Conservation (phyloP, 768 basidiomycete genomes). For the Termitomyces sp. region DNA sequence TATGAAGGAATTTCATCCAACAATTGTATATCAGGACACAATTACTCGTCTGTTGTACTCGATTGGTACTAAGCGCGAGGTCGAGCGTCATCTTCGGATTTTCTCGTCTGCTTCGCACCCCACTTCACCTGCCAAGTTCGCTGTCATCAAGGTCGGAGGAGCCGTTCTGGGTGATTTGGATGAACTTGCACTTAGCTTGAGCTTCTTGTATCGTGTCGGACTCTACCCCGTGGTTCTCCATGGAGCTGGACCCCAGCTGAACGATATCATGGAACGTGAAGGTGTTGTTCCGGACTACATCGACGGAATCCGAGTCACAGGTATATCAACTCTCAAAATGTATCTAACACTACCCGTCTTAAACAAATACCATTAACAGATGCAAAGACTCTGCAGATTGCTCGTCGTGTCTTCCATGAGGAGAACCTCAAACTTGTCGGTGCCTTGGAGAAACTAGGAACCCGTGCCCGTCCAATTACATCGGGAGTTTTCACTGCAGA, state of each 20-base stretch:
- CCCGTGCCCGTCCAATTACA: conserved; percentile 95
- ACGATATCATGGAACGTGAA: conserved; percentile 87
- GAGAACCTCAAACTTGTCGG: conserved; percentile 94
- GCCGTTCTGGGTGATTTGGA: conserved; percentile 90
- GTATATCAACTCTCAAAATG: conserved; percentile 34
- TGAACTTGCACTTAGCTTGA: conserved; percentile 90
- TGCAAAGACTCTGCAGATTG: conserved; percentile 89
- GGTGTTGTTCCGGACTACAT: conserved; percentile 96
- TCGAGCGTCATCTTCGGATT: conserved; percentile 96
- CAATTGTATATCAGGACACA: conserved; percentile 61
- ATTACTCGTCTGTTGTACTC: conserved; percentile 96
- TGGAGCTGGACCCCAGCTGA: conserved; percentile 93
- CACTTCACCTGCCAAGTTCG: conserved; percentile 89
- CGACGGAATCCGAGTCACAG: conserved; percentile 95
- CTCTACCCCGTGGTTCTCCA: conserved; percentile 98
- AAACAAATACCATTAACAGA: conserved; percentile 43
- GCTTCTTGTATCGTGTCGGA: conserved; percentile 94
- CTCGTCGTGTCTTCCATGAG: conserved; percentile 93
- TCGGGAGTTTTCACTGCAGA: conserved; percentile 97
- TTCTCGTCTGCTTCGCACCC: conserved; percentile 92
- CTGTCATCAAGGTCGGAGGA: conserved; percentile 97
- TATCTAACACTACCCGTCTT: neutral
- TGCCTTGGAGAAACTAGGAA: conserved; percentile 91
- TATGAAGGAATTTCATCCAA: neutral
- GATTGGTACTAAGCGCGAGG: conserved; percentile 94